A percentile compares a stretch with the other conserved stretches of the same genome.
These are phyloP conservation scores for Fusarium sp. DNA, from an alignment of 2,329 filamentous ascomycete species.

Conservation along the genomic window DNA sequence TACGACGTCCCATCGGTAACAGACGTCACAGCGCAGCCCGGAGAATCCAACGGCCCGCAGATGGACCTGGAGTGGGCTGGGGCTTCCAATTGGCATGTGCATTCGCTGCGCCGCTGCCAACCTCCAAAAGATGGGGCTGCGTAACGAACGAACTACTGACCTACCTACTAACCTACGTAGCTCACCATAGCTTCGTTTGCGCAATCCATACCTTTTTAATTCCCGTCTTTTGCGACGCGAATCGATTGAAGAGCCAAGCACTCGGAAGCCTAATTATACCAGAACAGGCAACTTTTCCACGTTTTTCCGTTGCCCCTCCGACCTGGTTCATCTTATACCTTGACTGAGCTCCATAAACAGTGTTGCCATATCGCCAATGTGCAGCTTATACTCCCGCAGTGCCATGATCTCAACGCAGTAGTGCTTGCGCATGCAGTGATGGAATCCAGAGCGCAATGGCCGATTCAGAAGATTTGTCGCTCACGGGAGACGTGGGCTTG, in stretches of 20 bases:
- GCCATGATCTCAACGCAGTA: constrained; percentile 41
- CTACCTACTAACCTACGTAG: constrained; percentile 35
- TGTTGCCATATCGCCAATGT: constrained; percentile 30
- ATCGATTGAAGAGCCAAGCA: neutral
- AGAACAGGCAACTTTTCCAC: neutral
- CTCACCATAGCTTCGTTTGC: constrained; percentile 38
- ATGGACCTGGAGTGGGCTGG: neutral
- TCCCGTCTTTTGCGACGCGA: neutral
- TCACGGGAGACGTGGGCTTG: constrained; percentile 49
- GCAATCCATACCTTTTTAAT: constrained; percentile 14
- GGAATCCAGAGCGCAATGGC: constrained; percentile 56
- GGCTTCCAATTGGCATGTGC: constrained; percentile 10
- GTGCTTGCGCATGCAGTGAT: constrained; percentile 46
- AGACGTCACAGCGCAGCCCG: constrained; percentile 41
- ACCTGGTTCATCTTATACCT: constrained; percentile 12
- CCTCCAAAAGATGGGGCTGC: constrained; percentile 36
- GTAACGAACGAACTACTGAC: constrained; percentile 32
- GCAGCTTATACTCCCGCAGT: constrained; percentile 33
- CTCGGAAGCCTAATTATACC: neutral
- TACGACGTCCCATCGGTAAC: constrained; percentile 20
- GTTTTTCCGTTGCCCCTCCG: constrained; percentile 29
- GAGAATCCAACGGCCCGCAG: constrained; percentile 43
- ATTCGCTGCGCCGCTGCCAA: constrained; percentile 30
- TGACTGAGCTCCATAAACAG: constrained; percentile 36
- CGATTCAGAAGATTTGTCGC: constrained; percentile 57